Percentiles rank a stretch among this genome's conserved stretches.
Conservation (phyloP, 768 basidiomycete genomes). For the Mycena rebaudengoi region DNA sequence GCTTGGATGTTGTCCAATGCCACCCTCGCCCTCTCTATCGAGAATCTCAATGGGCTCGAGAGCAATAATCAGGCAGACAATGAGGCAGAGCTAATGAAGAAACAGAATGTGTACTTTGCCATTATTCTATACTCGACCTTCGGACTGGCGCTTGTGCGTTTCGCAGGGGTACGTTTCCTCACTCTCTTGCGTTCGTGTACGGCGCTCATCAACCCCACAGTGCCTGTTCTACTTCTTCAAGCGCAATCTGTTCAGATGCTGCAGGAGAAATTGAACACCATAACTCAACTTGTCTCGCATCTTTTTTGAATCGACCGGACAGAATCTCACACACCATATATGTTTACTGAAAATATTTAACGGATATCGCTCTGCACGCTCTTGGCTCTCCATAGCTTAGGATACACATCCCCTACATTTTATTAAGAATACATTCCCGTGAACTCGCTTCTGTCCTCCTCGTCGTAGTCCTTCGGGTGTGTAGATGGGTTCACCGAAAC, state of each 20-base stretch:
- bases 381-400: too few relatives aligned
- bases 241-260: conserved; percentile 72
- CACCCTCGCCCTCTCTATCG: conserved; percentile 62
- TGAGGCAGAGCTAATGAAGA: conserved; percentile 23
- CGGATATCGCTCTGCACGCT: too few relatives aligned
- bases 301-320: conserved; percentile 9
- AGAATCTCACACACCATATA: conserved; percentile 9
- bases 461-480: conserved; percentile 21
- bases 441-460: conserved; percentile 46
- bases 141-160: conserved; percentile 61
- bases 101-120: conserved; percentile 65
- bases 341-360: conserved; percentile 28
- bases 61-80: neutral
- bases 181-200: neutral
- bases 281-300: neutral
- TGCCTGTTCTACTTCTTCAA: conserved; percentile 74
- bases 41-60: conserved; percentile 57
- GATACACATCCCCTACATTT: too few relatives aligned
- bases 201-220: conserved; percentile 38
- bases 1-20: conserved; percentile 77
- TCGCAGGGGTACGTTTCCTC: conserved; percentile 57
- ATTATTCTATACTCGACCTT: conserved; percentile 71
- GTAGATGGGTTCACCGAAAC: conserved; percentile 22
- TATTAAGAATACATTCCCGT: conserved; percentile 69
- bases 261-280: conserved; percentile 59